phyloP scores from a whole-genome alignment of 768 basidiomycete genomes.

The Naganishia vishniacii region DNA sequence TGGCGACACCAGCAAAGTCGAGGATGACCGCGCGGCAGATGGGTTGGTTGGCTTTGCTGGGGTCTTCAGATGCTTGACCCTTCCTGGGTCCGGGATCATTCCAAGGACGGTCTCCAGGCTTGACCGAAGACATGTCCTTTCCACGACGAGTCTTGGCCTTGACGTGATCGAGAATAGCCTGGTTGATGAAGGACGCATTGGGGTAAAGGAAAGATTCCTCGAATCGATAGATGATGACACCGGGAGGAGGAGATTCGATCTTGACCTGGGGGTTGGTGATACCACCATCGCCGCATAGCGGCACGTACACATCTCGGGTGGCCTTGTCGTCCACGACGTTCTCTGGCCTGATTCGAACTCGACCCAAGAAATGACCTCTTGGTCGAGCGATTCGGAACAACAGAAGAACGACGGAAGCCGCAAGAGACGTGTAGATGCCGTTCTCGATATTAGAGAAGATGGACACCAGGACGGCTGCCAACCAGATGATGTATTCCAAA shows the following conservation, averaged over 20 bases:
- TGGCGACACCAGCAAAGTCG: constrained; percentile 78
- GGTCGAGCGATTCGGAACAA: constrained; percentile 82
- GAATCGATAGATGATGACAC: constrained; percentile 83
- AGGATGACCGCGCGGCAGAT: constrained; percentile 77
- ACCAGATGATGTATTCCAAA: constrained; percentile 83
- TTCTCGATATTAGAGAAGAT: constrained; percentile 90
- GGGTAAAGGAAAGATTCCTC: constrained; percentile 74
- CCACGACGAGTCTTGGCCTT: constrained; percentile 71
- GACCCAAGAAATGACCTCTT: constrained; percentile 83
- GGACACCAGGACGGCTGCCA: constrained; percentile 78
- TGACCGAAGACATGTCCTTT: constrained; percentile 63
- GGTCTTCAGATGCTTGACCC: constrained; percentile 53
- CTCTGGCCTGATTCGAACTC: constrained; percentile 55
- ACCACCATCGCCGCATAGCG: constrained; percentile 54
- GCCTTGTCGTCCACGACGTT: constrained; percentile 40
- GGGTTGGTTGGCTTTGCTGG: constrained; percentile 58
- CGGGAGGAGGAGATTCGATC: constrained; percentile 72
- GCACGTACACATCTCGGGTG: constrained; percentile 74
- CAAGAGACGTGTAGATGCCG: constrained; percentile 64
- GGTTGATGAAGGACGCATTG: constrained; percentile 56
- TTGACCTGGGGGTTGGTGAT: constrained; percentile 65
- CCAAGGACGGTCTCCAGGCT: constrained; percentile 75
- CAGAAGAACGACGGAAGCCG: constrained; percentile 70
- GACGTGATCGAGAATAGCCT: constrained; percentile 71
- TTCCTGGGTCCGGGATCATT: constrained; percentile 77